Evolutionary conservation across 1,139 yeast genomes (phyloP).

Genomic region (Wickerhamiella pararugosa): DNA sequence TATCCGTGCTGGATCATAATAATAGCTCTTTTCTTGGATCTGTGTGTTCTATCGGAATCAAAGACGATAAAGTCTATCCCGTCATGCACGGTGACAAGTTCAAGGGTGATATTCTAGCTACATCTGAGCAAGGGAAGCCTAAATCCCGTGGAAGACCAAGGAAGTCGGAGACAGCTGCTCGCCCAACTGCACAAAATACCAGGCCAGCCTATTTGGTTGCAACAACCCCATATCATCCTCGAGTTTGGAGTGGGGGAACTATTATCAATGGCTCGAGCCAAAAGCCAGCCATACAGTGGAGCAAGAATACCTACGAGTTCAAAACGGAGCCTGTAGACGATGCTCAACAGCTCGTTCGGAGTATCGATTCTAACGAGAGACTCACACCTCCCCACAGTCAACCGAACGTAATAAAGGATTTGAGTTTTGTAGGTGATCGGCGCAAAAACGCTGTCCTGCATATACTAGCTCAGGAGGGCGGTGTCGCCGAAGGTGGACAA

Average conservation of each 20-base stretch:
- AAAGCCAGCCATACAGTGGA: too few species aligned
- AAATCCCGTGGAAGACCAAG: slow-evolving; percentile 22
- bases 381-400: too few species aligned
- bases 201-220: not conserved
- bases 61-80: slow-evolving; percentile 8
- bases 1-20: slow-evolving; percentile 16
- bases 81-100: slow-evolving; percentile 14
- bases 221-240: too few species aligned
- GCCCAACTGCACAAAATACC: not conserved
- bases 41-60: not conserved
- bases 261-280: too few species aligned
- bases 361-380: too few species aligned
- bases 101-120: not conserved
- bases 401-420: too few species aligned
- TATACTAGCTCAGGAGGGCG: slow-evolving; percentile 11
- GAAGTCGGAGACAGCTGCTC: slow-evolving; percentile 11
- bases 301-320: too few species aligned
- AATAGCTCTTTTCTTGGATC: slow-evolving; percentile 18
- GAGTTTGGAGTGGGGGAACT: too few species aligned
- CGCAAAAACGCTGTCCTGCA: slow-evolving; percentile 10
- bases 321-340: too few species aligned
- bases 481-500: slow-evolving; percentile 15
- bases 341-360: too few species aligned
- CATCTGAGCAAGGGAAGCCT: slow-evolving; percentile 4
- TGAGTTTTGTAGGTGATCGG: not conserved